Conservation (phyloP, 2,329 filamentous ascomycete species). For the Rutstroemia sp. region DNA sequence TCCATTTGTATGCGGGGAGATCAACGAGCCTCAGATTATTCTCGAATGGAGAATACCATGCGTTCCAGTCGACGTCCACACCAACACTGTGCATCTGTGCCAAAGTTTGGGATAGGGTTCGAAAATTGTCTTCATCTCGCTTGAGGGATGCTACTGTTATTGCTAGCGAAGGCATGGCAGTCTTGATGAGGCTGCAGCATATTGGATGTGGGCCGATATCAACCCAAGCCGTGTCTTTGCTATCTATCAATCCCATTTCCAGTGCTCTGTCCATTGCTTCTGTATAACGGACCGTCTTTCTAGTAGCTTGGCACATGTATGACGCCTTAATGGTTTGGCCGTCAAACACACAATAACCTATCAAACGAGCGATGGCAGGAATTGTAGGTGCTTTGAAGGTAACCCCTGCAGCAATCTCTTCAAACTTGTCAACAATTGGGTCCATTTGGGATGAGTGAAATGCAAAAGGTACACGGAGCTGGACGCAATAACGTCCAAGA, state of each 20-base stretch:
- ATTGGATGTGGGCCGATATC: slow-evolving; percentile 66
- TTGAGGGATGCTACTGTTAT: slow-evolving; percentile 53
- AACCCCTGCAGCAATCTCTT: slow-evolving; percentile 42
- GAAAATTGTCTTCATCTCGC: slow-evolving; percentile 55
- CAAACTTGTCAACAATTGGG: slow-evolving; percentile 52
- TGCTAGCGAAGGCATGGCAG: slow-evolving; percentile 43
- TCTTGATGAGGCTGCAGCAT: slow-evolving; percentile 51
- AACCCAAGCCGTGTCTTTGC: slow-evolving; percentile 54
- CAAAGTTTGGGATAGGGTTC: slow-evolving; percentile 50
- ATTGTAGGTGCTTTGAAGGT: slow-evolving; percentile 47
- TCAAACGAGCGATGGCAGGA: slow-evolving; percentile 59
- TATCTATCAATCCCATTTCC: slow-evolving; percentile 51
- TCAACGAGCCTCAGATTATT: slow-evolving; percentile 48
- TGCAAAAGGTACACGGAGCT: slow-evolving; percentile 56
- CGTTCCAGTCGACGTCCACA: slow-evolving; percentile 58
- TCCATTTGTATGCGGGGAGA: slow-evolving; percentile 58
- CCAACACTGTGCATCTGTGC: slow-evolving; percentile 53
- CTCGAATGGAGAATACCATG: slow-evolving; percentile 57
- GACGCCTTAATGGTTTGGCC: slow-evolving; percentile 46
- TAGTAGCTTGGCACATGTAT: slow-evolving; percentile 57
- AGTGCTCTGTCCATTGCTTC: slow-evolving; percentile 49
- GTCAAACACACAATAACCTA: slow-evolving; percentile 50
- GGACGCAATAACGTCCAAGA: slow-evolving; percentile 40
- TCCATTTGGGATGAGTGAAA: slow-evolving; percentile 60
- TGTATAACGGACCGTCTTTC: slow-evolving; percentile 58